Base-by-base conservation (phyloP, 768 basidiomycete species). In the Amanita rimosa region DNA sequence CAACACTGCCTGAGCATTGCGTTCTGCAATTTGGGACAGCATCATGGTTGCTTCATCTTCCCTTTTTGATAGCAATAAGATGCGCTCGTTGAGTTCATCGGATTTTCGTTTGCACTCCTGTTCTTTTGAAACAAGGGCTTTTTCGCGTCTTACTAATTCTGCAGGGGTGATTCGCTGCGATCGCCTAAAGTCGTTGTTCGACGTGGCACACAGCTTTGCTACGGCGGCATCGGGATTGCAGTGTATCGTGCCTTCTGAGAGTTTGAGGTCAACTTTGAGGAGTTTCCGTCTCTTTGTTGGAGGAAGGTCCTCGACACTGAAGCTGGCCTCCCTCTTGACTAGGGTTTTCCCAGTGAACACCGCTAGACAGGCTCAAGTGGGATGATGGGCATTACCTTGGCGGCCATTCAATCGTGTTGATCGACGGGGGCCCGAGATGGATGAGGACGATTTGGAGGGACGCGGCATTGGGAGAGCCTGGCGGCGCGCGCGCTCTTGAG, bases 21-120 rank as follows among this genome's bases (percentile, higher is more conserved):
- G 65, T 26, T 73, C 64, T 40, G 67, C 64, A 17, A 75, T 56
- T 55, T 66, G 67, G 50, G 67, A 67, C 54, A 71, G 56, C 58
- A 74, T 54, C 29, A 59, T 53, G 17, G 63, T 61, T 7, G 70
- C 65, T 46, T 75, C 69, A 39, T 64, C 62, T 57, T 78, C 72
- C 52, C 62, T 68, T 52, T 61, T 62, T 26, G 66, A 61, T 21
- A 75, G 58, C 1, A 60, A 57, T 34, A 59, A 47, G 17, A 71
- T 58, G 49, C 71, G 69, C 48, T 69, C 62, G 39, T 76, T 69
- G 36, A 75, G 59, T 47, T 67, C 66, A 19, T 64, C 59, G 31
- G 56, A 50, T 44, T 62, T 64, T 50, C 58, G 62, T 44, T 63
- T 63, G 49, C 67, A 66, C 26, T 74, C 71, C 46, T 64, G 57